Base-by-base conservation (phyloP, 306 rosid species). In the Trifolium pratense region DNA sequence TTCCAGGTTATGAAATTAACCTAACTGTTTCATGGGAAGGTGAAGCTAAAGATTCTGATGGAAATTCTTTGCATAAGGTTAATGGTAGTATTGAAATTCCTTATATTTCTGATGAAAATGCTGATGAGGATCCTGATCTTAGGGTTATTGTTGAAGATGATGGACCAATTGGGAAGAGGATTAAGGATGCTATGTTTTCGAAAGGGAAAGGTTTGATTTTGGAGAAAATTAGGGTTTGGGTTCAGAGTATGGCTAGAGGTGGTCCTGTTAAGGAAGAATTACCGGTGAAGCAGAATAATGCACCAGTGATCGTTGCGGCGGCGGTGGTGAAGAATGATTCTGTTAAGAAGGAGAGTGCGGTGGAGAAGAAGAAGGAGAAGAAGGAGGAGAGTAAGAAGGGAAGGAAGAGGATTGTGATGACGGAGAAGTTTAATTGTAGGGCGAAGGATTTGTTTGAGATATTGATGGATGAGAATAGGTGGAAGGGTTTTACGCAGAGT, bases 401-500 rank as follows among this genome's bases (percentile, higher is more conserved):
- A 3, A 59, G 82, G 36, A 94, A 94, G 83, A 86, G 85, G 5
- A 89, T 94, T 58, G 81, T 67, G 17, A 12, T 94, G 92, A 94
- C 89, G 0, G 99, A 94, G 91, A 94, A 80, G 87, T 94, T 94
- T 9, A 91, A 87, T 79, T 94, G 99, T 66, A 80, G 96, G 68
- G 97, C 97, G 11, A 77, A 72, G 53, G 79, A 87, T 81, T 18
- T 94, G 80, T 94, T 39, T 79, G 99, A 94, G 88, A 94, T 94
- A 72, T 62, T 94, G 86, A 84, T 94, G 96, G 99, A 94, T 75
- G 99, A 94, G 76, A 94, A 94, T 70, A 86, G 97, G 71, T 94
- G 99, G 99, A 91, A 86, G 74, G 99, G 99, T 7, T 91, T 94
- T 31, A 90, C 96, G 5, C 96, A 87, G 85, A 94, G 99, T 64